phyloP scores from a whole-genome alignment of 306 rosid species.

The Lotus japonicus region DNA sequence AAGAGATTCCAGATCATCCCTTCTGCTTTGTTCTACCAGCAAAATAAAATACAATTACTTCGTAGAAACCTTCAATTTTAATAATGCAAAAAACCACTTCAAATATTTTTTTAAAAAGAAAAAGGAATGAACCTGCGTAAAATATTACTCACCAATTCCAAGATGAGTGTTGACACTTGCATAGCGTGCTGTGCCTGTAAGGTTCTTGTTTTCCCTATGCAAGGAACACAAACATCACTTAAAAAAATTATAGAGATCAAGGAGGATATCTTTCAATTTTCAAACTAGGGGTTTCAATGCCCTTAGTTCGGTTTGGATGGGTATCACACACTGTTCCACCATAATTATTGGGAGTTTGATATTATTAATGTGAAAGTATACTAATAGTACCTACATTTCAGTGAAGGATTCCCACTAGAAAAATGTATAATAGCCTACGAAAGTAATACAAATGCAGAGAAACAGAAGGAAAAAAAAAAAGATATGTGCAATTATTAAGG shows the following conservation, averaged over 20 bases:
- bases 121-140: slow-evolving; percentile 15
- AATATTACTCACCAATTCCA: slow-evolving; percentile 80
- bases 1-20: slow-evolving; percentile 99
- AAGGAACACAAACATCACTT: slow-evolving; percentile 8
- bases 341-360: not conserved
- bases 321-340: not conserved
- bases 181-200: slow-evolving; percentile 99
- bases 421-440: not conserved
- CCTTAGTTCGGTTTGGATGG: not conserved
- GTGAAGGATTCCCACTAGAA: not conserved
- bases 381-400: not conserved
- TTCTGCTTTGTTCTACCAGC: slow-evolving; percentile 94
- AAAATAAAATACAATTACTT: slow-evolving; percentile 26
- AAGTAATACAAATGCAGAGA: slow-evolving; percentile 2
- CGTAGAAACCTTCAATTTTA: not conserved
- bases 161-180: slow-evolving; percentile 99
- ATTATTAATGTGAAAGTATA: not conserved
- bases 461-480: not conserved
- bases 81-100: not conserved
- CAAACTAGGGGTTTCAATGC: not conserved
- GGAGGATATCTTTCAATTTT: slow-evolving; percentile 7
- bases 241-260: not conserved
- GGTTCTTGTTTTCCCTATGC: slow-evolving; percentile 93
- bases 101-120: not conserved
- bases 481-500: not conserved